Percentiles rank a stretch among this genome's conserved stretches.
phyloP scores from a whole-genome alignment of 2,329 filamentous ascomycete species.

The Trichoderma koningiopsis region DNA sequence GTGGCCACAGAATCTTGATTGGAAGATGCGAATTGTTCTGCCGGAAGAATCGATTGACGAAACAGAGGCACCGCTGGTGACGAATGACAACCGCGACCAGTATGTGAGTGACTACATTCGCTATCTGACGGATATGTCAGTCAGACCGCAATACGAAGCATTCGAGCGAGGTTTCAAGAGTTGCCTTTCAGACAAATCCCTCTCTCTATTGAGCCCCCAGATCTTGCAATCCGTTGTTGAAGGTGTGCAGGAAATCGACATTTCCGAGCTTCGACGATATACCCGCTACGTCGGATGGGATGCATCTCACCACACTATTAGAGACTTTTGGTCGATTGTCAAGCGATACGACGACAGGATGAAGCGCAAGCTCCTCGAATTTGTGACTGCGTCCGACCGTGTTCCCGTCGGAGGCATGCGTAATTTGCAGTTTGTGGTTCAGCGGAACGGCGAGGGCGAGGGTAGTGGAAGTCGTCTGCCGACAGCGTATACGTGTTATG shows the following conservation, averaged over 20 bases:
- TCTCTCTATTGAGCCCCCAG: conserved; percentile 70
- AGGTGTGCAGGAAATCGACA: conserved; percentile 78
- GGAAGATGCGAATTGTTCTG: conserved; percentile 30
- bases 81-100: conserved; percentile 72
- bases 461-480: conserved; percentile 64
- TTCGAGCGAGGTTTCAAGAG: conserved; percentile 80
- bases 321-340: conserved; percentile 84
- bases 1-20: conserved; percentile 57
- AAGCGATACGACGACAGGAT: conserved; percentile 66
- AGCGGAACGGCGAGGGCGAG: conserved; percentile 70
- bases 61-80: conserved; percentile 71
- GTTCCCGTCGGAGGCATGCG: conserved; percentile 84
- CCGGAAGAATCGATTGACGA: conserved; percentile 17
- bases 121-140: conserved; percentile 77
- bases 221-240: conserved; percentile 79
- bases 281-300: conserved; percentile 83
- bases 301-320: conserved; percentile 66
- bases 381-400: conserved; percentile 90
- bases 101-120: conserved; percentile 85
- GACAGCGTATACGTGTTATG: conserved; percentile 91
- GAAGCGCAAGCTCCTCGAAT: conserved; percentile 79
- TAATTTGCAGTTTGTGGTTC: conserved; percentile 81
- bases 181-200: conserved; percentile 70
- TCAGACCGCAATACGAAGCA: conserved; percentile 75
- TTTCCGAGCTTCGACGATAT: conserved; percentile 69